Conservation (phyloP, 768 basidiomycete genomes). For the Galerina sulciceps region DNA sequence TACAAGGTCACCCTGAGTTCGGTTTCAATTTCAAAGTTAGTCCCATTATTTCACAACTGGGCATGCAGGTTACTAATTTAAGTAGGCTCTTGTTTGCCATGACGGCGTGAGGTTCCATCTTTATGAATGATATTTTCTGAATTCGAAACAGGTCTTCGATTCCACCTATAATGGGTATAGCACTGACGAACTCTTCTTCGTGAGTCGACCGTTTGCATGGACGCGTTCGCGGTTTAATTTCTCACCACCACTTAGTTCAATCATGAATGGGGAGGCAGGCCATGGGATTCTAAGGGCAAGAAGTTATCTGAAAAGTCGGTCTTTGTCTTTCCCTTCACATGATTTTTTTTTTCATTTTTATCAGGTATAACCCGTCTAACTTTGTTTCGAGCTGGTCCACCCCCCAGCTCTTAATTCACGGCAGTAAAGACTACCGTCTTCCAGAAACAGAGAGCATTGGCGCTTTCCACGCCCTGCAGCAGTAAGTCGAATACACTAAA, state of each 20-base stretch:
- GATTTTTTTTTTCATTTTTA: background rate
- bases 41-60: background rate
- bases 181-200: constrained; percentile 93
- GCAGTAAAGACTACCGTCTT: constrained; percentile 87
- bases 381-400: constrained; percentile 86
- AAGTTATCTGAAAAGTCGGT: constrained; percentile 60
- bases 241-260: constrained; percentile 61
- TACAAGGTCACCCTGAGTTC: constrained; percentile 91
- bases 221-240: background rate
- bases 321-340: background rate
- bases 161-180: constrained; percentile 80
- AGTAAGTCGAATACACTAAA: constrained; percentile 50
- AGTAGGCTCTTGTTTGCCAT: constrained; percentile 79
- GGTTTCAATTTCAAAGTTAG: constrained; percentile 81
- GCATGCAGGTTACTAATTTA: background rate
- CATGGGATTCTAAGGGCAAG: constrained; percentile 69
- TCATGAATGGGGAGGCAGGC: constrained; percentile 84
- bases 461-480: constrained; percentile 84
- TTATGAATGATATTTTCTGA: background rate
- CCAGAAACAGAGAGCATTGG: constrained; percentile 85
- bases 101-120: constrained; percentile 67
- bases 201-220: constrained; percentile 37
- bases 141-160: constrained; percentile 65
- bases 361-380: constrained; percentile 78
- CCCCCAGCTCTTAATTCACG: constrained; percentile 83